phyloP scores from a whole-genome alignment of 2,329 filamentous ascomycete species.

The Penicillium sp. region DNA sequence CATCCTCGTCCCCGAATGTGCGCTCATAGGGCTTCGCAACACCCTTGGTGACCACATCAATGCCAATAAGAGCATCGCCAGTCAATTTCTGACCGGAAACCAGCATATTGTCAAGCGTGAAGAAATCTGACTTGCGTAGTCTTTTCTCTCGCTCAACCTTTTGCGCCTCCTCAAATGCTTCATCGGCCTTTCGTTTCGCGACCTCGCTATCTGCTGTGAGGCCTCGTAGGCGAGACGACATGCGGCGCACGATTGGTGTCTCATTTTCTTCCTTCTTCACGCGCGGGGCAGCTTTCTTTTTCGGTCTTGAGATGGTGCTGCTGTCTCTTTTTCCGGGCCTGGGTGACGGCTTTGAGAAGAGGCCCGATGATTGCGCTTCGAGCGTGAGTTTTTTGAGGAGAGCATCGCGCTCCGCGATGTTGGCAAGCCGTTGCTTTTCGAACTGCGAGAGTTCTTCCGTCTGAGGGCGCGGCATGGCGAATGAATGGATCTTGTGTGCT shows the following conservation, averaged over 20 bases:
- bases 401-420: slow-evolving; percentile 81
- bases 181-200: slow-evolving; percentile 65
- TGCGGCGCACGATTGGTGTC: slow-evolving; percentile 52
- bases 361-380: slow-evolving; percentile 64
- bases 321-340: neutral
- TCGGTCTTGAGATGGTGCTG: slow-evolving; percentile 20
- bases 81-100: slow-evolving; percentile 73
- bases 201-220: slow-evolving; percentile 64
- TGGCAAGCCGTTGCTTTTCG: slow-evolving; percentile 77
- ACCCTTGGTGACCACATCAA: slow-evolving; percentile 58
- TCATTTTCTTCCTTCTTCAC: slow-evolving; percentile 49
- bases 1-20: slow-evolving; percentile 81
- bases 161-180: slow-evolving; percentile 55
- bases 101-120: slow-evolving; percentile 71
- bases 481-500: neutral
- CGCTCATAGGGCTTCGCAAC: slow-evolving; percentile 73
- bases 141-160: slow-evolving; percentile 59
- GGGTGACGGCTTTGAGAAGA: slow-evolving; percentile 53
- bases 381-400: slow-evolving; percentile 72
- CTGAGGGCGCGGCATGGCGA: slow-evolving; percentile 19
- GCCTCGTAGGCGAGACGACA: slow-evolving; percentile 59
- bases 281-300: slow-evolving; percentile 23
- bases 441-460: slow-evolving; percentile 70
- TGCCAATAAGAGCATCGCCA: slow-evolving; percentile 60
- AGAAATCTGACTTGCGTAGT: slow-evolving; percentile 61